phyloP scores from a whole-genome alignment of 768 basidiomycete species.

The Suillus hirtellus region DNA sequence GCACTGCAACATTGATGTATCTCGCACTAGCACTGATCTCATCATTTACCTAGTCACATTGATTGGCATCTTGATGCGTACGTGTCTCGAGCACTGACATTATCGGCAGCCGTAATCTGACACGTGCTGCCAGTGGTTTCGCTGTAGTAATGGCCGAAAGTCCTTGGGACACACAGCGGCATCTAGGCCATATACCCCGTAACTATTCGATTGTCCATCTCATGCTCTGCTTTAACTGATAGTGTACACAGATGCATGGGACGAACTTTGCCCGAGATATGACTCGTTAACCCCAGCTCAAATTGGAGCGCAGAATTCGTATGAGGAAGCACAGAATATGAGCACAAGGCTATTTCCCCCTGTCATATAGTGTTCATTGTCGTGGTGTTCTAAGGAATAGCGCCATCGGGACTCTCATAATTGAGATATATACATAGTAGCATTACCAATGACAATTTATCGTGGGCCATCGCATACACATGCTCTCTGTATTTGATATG shows the following conservation, averaged over 20 bases:
- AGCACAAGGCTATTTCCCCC: slow-evolving; percentile 19
- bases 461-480: neutral
- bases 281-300: slow-evolving; percentile 23
- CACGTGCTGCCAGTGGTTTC: neutral
- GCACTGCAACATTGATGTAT: neutral
- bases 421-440: neutral
- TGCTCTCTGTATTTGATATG: neutral
- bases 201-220: neutral
- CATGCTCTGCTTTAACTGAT: neutral
- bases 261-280: slow-evolving; percentile 26
- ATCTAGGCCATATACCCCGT: neutral
- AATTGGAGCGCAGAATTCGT: slow-evolving; percentile 23
- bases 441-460: neutral
- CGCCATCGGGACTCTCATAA: neutral
- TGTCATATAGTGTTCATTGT: neutral
- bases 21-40: neutral
- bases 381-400: no score
- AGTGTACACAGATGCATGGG: slow-evolving; percentile 23
- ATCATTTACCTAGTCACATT: slow-evolving; percentile 40
- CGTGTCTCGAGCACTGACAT: slow-evolving; percentile 13
- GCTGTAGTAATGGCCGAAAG: slow-evolving; percentile 11
- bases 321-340: slow-evolving; percentile 23
- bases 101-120: slow-evolving; percentile 4
- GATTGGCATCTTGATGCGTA: slow-evolving; percentile 51
- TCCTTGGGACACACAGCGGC: neutral